Percentiles rank a stretch among this genome's conserved stretches.
These are phyloP conservation scores for Ogataea corticis DNA, from an alignment of 805 yeast species.

Conservation along the genomic window DNA sequence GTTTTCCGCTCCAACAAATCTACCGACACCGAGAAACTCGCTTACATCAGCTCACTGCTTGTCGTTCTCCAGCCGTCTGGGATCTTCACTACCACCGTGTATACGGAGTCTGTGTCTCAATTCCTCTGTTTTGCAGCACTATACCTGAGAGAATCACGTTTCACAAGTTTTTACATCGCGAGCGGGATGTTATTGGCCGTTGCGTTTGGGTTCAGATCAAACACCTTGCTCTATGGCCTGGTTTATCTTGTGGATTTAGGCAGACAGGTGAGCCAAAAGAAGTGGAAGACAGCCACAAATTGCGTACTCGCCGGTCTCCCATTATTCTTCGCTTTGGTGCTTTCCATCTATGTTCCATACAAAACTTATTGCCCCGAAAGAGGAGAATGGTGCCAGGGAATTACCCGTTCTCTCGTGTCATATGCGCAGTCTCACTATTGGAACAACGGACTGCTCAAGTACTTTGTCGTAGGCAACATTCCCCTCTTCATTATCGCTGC, in stretches of 20 bases:
- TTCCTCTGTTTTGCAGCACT: conserved; percentile 59
- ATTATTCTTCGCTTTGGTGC: conserved; percentile 47
- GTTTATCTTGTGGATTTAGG: conserved; percentile 60
- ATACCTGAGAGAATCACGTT: conserved; percentile 39
- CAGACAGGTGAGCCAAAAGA: conserved; percentile 17
- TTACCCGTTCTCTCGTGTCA: conserved; percentile 59
- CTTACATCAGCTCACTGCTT: conserved; percentile 33
- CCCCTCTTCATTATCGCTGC: conserved; percentile 79
- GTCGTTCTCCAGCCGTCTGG: conserved; percentile 77
- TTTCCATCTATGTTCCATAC: conserved; percentile 56
- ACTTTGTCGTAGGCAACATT: conserved; percentile 80
- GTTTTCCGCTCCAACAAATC: conserved; percentile 13
- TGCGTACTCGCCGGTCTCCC: conserved; percentile 58
- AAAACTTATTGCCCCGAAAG: conserved; percentile 63
- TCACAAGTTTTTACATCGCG: conserved; percentile 32
- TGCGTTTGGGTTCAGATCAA: conserved; percentile 70
- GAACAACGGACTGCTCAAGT: conserved; percentile 77
- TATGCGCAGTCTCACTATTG: conserved; percentile 82
- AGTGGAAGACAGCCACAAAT: conserved; percentile 19
- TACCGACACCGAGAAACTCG: conserved; percentile 5
- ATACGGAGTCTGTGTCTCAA: conserved; percentile 75
- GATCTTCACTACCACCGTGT: conserved; percentile 69
- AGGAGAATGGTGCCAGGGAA: conserved; percentile 73
- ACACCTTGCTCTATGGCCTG: conserved; percentile 72
- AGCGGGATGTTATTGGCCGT: conserved; percentile 58